Evolutionary conservation across 768 basidiomycete genomes (phyloP), one percentile per base, ranked within the genome.

Genomic region (Trichaptum fuscoviolaceum): DNA sequence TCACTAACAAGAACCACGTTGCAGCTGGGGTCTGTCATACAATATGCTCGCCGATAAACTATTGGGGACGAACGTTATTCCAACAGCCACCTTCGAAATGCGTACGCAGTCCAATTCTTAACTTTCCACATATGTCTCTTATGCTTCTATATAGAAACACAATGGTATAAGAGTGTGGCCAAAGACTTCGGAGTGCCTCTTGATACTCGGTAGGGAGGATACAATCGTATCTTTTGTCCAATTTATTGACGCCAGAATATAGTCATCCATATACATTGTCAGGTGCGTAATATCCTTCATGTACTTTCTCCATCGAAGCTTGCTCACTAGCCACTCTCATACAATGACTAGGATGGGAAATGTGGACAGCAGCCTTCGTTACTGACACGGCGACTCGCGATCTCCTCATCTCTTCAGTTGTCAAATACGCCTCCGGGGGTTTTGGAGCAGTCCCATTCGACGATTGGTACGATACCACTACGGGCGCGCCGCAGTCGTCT

Each of bases 41-140:
- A 89, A 89, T 75, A 70, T 90, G 61, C 88, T 81, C 65, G 85
- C 81, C 10, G 88, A 89, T 71, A 83, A 81, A 71, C 75, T 89
- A 58, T 74, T 89, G 62, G 81, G 81, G 35, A 79, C 84, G 26
- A 80, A 83, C 62, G 72, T 89, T 18, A 84, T 89, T 75, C 83
- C 83, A 3, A 58, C 70, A 7, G 79, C 78, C 17, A 71, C 85
- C 17, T 85, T 83, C 70, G 68, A 76, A 35, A 80, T 81, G 77
- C 84, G 83, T 82, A 70, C 73, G 80, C 71, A 24, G n/a, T n/a
- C 67, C 35, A 23, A 63, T 66, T 52, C 20, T 52, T 15, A 20
- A 52, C 42, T 20, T 52, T 15, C 20, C 10, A 6, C 42, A 12
- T 52, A 20, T 12, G 20, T 12, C 18, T 15, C 30, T 57, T 30